Evolutionary conservation across 257 asterid genomes (phyloP), one percentile per base, ranked within the genome.

Genomic region (Anisodus tanguticus): DNA sequence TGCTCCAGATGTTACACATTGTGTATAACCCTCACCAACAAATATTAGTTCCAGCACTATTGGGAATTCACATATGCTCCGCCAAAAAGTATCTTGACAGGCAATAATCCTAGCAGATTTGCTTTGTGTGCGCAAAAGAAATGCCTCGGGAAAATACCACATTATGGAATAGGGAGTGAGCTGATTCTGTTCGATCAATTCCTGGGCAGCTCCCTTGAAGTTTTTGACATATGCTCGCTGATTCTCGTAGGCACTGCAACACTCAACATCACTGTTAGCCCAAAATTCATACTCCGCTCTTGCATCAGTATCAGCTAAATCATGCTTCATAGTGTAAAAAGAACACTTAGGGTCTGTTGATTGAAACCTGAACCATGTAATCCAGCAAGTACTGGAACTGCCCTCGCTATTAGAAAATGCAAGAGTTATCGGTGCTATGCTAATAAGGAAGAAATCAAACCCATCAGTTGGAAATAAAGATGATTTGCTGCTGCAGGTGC

Each of bases 21-120:
- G 93, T 80, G 93, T 91, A 87, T 95, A 95, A 84, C 98, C 98
- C 88, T 94, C 98, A 41, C 99, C 99, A 6, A 85, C 79, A 74
- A 94, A 95, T 83, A 88, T 88, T 68, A 94, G 90, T 55, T 97
- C 98, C 83, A 91, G 95, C 88, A 93, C 95, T 41, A 88, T 85
- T 41, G 99, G 98, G 88, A 97, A 94, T 80, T 93, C 91, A 41
- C 99, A 94, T 84, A 95, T 90, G 87, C 93, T 94, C 82, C 99
- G 98, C 57, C 98, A 94, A 81, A 94, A 95, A 64, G 99, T 94
- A 83, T 95, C 99, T 97, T 94, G 87, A 97, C 99, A 95, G n/a
- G 97, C 99, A 60, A 95, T 92, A 51, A 93, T 76, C 62, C 94
- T 95, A 26, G 94, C 86, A 85, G 89, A 91, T 88, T 90, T 91